A percentile compares a stretch with the other conserved stretches of the same genome.
Conservation (phyloP, 1,284 basidiomycete species). For the Boletus calvinii region DNA sequence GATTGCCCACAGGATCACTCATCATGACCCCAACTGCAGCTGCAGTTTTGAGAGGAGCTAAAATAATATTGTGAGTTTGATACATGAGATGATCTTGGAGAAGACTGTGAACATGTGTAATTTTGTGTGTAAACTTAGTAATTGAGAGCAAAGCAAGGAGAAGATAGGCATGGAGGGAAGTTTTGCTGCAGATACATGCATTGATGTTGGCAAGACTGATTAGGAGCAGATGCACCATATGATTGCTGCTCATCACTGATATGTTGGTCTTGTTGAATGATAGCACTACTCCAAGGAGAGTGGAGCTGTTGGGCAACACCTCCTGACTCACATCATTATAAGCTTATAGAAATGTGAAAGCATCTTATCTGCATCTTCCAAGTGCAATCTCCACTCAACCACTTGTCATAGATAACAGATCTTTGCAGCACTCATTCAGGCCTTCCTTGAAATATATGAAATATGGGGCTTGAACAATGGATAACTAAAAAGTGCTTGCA, state of each 20-base stretch:
- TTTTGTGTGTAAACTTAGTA: slow-evolving; percentile 24
- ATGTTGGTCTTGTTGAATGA: not conserved
- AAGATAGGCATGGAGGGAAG: slow-evolving; percentile 28
- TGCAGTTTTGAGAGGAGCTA: slow-evolving; percentile 28
- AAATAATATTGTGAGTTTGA: slow-evolving; percentile 22
- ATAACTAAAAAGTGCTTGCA: no score
- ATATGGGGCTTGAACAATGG: no score
- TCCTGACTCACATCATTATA: no score
- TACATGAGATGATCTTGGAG: slow-evolving; percentile 1
- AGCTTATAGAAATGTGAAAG: no score
- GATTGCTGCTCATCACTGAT: slow-evolving; percentile 26
- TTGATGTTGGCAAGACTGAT: slow-evolving; percentile 32
- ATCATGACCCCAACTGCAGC: slow-evolving; percentile 31
- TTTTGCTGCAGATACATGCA: slow-evolving; percentile 29
- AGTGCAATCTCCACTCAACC: no score
- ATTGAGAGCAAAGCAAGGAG: slow-evolving; percentile 33
- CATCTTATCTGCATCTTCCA: no score
- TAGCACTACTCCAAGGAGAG: not conserved
- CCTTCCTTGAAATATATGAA: no score
- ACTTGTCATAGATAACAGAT: no score
- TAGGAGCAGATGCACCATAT: slow-evolving; percentile 33
- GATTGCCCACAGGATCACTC: slow-evolving; percentile 26
- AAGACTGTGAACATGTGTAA: not conserved
- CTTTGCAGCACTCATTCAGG: no score
- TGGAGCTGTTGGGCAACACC: not conserved